Evolutionary conservation across 75 land plant species (phyloP).

Genomic region (Pinus tabuliformis): DNA sequence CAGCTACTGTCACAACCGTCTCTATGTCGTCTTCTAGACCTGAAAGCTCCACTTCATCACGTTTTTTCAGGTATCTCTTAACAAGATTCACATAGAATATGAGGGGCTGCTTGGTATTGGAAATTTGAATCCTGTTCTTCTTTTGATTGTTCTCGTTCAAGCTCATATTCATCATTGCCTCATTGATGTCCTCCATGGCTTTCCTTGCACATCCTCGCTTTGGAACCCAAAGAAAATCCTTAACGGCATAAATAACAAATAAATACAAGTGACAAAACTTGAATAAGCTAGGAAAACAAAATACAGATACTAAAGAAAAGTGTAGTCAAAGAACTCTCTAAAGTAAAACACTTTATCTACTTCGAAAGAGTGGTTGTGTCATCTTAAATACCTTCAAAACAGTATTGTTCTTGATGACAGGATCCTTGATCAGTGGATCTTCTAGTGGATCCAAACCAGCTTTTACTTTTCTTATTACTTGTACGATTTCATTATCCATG

Average conservation of each 20-base stretch:
- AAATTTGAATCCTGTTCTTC: slow-evolving; percentile 90
- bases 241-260: no score
- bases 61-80: slow-evolving; percentile 11
- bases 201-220: no score
- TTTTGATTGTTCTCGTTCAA: slow-evolving; percentile 39
- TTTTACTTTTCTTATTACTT: slow-evolving; percentile 37
- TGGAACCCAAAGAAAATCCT: no score
- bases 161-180: slow-evolving; percentile 21
- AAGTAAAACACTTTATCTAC: no score
- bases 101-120: slow-evolving; percentile 90
- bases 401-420: slow-evolving; percentile 36
- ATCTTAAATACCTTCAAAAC: slow-evolving; percentile 58
- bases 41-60: slow-evolving; percentile 15
- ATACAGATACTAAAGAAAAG: no score
- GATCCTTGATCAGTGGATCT: slow-evolving; percentile 37
- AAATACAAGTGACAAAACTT: no score
- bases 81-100: slow-evolving; percentile 85
- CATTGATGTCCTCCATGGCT: slow-evolving; percentile 40
- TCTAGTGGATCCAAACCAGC: slow-evolving; percentile 45
- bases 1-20: slow-evolving; percentile 85
- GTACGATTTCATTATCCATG: slow-evolving; percentile 30
- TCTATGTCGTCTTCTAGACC: slow-evolving; percentile 25
- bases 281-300: no score
- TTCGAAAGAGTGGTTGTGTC: background rate
- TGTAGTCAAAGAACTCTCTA: no score